Evolutionary conservation across 768 basidiomycete species (phyloP), one percentile per base, ranked within the genome.

Genomic region (Sutorius australiensis): DNA sequence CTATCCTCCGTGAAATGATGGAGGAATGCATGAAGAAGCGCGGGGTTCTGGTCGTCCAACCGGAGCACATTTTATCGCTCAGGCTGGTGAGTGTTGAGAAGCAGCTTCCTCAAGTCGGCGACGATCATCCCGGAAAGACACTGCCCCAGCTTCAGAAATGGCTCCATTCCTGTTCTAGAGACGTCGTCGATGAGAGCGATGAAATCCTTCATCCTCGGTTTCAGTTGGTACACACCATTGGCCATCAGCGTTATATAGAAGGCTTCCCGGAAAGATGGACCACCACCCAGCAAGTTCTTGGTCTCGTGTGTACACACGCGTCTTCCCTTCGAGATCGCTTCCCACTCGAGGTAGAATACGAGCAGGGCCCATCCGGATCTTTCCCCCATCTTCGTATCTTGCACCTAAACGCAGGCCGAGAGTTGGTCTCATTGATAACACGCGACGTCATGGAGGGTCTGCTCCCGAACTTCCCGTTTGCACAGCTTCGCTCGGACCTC

Each of bases 41-140:
- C 8, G 81, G 81, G 0, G 58, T 83, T n/a, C 60, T 81, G 10
- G 66, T 83, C 0, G 53, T 68, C 11, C 81, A 82, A 42, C 82
- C 81, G 0, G 80, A 82, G 43, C 78, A 83, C 28, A 65, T 80
- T 13, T 68, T 82, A 3, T 82, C 81, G 0, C 76, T 78, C 53
- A 71, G 73, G 56, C 67, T 82, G 16, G 73, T 77, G 71, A 71
- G 68, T 3, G 62, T 80, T 19, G 75, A 82, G 50, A 65, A 58
- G 31, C 62, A 66, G 27, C 50, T 72, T 11, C 28, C 32, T 14
- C 41, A 12, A 14, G 16, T 6, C 5, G 7, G 14, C 6, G 33
- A 46, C 10, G 5, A 1, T 3, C 14, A 50, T 5, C 52, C 57
- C 10, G 56, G 63, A 7, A 12, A 41, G 7, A 24, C 34, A 4